These are phyloP conservation scores for Cryomyces antarcticus DNA, from an alignment of 495 filamentous ascomycete species.

Conservation along the genomic window DNA sequence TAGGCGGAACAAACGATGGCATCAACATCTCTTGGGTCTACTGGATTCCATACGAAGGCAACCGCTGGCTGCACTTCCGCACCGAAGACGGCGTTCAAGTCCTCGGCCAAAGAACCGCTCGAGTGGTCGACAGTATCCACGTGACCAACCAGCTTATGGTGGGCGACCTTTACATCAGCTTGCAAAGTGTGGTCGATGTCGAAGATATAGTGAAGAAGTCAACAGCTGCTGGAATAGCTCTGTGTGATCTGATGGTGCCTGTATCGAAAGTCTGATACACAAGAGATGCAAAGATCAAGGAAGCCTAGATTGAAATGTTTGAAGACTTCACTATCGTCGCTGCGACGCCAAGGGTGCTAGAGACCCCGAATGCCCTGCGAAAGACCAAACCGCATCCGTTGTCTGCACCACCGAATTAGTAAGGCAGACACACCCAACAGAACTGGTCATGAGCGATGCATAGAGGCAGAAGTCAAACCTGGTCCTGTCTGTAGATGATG, in stretches of 20 bases:
- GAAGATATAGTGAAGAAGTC: neutral
- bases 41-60: slow-evolving; percentile 2
- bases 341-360: no score
- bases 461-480: no score
- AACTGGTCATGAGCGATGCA: no score
- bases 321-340: no score
- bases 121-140: neutral
- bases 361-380: no score
- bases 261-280: neutral
- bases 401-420: no score
- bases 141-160: neutral
- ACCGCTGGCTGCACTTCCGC: slow-evolving; percentile 1
- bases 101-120: neutral
- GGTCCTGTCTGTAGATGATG: no score
- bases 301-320: no score
- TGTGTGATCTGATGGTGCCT: neutral
- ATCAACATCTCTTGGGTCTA: slow-evolving; percentile 1
- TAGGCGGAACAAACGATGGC: neutral
- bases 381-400: no score
- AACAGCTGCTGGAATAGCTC: neutral
- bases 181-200: neutral
- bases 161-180: neutral
- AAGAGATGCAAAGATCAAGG: no score
- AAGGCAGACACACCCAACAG: no score
- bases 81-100: neutral